phyloP scores from a whole-genome alignment of 768 basidiomycete genomes.

The Leccinum variicolor region DNA sequence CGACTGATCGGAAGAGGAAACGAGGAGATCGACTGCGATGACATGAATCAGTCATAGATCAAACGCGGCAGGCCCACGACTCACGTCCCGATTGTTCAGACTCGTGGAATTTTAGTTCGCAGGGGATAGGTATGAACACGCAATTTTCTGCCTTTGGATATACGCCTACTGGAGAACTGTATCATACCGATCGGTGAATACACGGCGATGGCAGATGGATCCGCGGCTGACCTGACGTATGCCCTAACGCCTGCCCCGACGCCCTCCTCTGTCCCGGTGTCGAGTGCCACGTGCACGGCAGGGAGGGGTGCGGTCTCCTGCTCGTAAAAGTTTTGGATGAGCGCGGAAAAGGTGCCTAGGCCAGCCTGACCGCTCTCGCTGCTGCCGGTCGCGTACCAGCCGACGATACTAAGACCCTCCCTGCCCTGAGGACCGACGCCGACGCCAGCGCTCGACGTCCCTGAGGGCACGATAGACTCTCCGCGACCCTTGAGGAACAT shows the following conservation, averaged over 20 bases:
- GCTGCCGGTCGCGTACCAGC: constrained; percentile 88
- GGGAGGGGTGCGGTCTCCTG: constrained; percentile 87
- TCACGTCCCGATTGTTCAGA: constrained; percentile 83
- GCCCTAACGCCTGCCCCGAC: constrained; percentile 76
- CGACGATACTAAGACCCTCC: constrained; percentile 87
- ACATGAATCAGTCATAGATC: constrained; percentile 4
- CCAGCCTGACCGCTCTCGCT: constrained; percentile 30
- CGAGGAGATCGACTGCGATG: constrained; percentile 71
- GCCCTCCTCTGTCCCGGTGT: constrained; percentile 71
- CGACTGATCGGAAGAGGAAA: constrained; percentile 46
- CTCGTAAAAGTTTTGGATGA: constrained; percentile 97
- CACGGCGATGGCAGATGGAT: constrained; percentile 2
- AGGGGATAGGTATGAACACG: constrained; percentile 91
- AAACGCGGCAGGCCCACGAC: constrained; percentile 28
- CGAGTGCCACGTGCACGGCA: constrained; percentile 87
- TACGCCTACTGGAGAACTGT: constrained; percentile 84
- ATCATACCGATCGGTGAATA: constrained; percentile 2
- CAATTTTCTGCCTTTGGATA: constrained; percentile 91
- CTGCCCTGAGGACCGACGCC: constrained; percentile 22
- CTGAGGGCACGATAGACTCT: constrained; percentile 36
- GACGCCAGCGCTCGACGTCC: constrained; percentile 12
- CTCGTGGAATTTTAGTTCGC: constrained; percentile 77
- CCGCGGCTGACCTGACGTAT: constrained; percentile 66
- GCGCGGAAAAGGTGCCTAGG: constrained; percentile 90
- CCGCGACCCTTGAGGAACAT: constrained; percentile 63